Evolutionary conservation across 2,329 filamentous ascomycete species (phyloP).

Genomic region (Atkinsonella hypoxylon): DNA sequence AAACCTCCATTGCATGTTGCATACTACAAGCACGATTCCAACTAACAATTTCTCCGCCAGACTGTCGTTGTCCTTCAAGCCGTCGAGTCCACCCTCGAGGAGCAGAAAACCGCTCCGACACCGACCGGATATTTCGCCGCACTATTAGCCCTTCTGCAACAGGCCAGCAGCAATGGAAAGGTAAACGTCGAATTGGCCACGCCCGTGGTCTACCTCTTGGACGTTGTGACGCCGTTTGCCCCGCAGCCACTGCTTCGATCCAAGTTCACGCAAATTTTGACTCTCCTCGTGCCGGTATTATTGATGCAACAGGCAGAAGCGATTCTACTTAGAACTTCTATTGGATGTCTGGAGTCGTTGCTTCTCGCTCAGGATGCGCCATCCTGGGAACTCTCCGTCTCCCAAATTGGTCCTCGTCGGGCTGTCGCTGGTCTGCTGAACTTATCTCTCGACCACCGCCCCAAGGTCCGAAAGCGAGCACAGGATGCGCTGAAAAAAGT

Average conservation of each 20-base stretch:
- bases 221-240: slow-evolving; percentile 75
- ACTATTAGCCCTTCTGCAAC: slow-evolving; percentile 75
- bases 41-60: slow-evolving; percentile 27
- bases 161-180: slow-evolving; percentile 56
- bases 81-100: slow-evolving; percentile 83
- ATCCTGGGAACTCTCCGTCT: slow-evolving; percentile 77
- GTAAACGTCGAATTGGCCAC: slow-evolving; percentile 73
- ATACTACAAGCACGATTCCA: neutral
- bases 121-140: slow-evolving; percentile 92
- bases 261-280: slow-evolving; percentile 90
- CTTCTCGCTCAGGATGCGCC: slow-evolving; percentile 77
- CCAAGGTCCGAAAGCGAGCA: slow-evolving; percentile 88
- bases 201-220: slow-evolving; percentile 89
- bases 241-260: slow-evolving; percentile 79
- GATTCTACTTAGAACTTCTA: slow-evolving; percentile 72
- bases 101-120: slow-evolving; percentile 72
- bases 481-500: slow-evolving; percentile 81
- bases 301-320: slow-evolving; percentile 74
- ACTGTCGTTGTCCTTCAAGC: slow-evolving; percentile 79
- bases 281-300: slow-evolving; percentile 72
- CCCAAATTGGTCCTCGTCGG: slow-evolving; percentile 72
- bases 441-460: slow-evolving; percentile 73
- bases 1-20: neutral
- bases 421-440: slow-evolving; percentile 79
- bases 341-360: slow-evolving; percentile 88